Conservation (phyloP, 140 eudicot species). For the Stevia rebaudiana region DNA sequence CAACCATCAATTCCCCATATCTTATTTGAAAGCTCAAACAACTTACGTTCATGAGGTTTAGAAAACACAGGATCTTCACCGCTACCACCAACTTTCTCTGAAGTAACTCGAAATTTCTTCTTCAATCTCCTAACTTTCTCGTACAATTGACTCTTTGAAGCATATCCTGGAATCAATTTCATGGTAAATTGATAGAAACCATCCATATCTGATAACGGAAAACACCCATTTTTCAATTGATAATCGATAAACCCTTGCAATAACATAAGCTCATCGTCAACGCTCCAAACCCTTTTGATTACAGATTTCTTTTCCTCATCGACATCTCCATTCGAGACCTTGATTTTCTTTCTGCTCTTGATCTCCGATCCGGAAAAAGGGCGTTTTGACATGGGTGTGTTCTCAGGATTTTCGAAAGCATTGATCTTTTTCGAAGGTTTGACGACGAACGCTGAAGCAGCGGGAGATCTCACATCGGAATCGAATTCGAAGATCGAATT, state of each 20-base stretch:
- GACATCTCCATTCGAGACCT: constrained; percentile 15
- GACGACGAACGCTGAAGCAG: constrained; percentile 33
- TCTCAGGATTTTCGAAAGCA: constrained; percentile 7
- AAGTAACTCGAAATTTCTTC: constrained; percentile 42
- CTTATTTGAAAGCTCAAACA: constrained; percentile 36
- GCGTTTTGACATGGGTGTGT: constrained; percentile 22
- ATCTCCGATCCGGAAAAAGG: not conserved
- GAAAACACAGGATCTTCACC: constrained; percentile 31
- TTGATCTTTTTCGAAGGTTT: constrained; percentile 33
- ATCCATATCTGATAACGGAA: constrained; percentile 36
- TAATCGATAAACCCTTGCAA: constrained; percentile 50
- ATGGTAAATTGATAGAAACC: constrained; percentile 39
- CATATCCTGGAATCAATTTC: constrained; percentile 26
- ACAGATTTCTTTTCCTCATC: constrained; percentile 28
- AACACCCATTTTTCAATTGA: constrained; percentile 25
- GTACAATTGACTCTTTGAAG: constrained; percentile 39
- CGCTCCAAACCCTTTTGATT: constrained; percentile 44
- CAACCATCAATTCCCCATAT: constrained; percentile 35
- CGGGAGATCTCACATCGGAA: constrained; percentile 27
- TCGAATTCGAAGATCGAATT: constrained; percentile 22
- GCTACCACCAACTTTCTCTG: constrained; percentile 25
- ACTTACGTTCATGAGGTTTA: constrained; percentile 39
- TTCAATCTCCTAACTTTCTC: constrained; percentile 59
- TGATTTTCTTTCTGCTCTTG: constrained; percentile 18
- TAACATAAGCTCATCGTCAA: constrained; percentile 43